A percentile compares a stretch with the other conserved stretches of the same genome.
phyloP scores from a whole-genome alignment of 2,329 filamentous ascomycete genomes.

The Cordyceps cicadae region DNA sequence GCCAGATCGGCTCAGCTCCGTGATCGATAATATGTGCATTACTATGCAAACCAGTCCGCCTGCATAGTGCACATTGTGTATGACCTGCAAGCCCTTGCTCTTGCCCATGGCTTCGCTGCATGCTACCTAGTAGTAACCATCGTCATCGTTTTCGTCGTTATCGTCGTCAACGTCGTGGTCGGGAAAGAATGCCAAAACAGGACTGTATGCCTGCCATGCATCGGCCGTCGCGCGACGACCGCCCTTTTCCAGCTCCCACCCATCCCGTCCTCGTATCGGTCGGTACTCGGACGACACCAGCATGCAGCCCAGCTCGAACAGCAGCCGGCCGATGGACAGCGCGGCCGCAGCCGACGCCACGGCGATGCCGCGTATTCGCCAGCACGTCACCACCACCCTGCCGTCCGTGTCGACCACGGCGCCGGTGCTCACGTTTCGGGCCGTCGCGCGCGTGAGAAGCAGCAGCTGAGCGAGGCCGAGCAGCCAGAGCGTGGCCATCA shows the following conservation, averaged over 20 bases:
- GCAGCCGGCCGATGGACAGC: not conserved
- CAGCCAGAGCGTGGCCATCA: constrained; percentile 22
- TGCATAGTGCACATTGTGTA: not conserved
- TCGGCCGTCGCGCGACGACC: constrained; percentile 11
- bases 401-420: not conserved
- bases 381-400: not conserved
- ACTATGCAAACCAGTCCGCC: not conserved
- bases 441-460: not conserved
- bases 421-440: not conserved
- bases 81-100: not conserved
- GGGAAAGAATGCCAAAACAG: constrained; percentile 26
- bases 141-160: not conserved
- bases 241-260: constrained; percentile 10
- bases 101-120: not conserved
- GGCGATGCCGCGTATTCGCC: constrained; percentile 1
- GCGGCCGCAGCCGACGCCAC: not conserved
- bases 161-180: not conserved
- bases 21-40: not conserved
- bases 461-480: constrained; percentile 15
- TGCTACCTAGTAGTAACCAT: not conserved
- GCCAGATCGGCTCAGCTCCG: not conserved
- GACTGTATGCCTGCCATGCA: constrained; percentile 19
- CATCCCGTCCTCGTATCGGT: not conserved
- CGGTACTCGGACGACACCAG: not conserved
- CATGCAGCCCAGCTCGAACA: not conserved